Evolutionary conservation across 345 rosid genomes (phyloP), one percentile per base, ranked within the genome.

Genomic region (Dipteronia sinensis): DNA sequence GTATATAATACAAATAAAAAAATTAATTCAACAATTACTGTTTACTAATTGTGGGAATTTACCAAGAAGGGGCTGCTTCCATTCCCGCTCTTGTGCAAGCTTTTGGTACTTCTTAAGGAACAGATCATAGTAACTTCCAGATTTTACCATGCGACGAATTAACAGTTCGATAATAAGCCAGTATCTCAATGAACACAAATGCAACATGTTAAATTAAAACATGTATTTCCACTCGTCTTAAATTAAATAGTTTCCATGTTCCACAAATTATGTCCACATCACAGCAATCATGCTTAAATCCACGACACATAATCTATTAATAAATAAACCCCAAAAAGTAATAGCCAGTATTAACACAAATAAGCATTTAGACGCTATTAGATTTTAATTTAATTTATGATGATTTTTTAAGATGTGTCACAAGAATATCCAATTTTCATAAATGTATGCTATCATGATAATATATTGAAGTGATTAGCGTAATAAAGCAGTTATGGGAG

Each of bases 11-110:
- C 7, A 31, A 75, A 58, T 34, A 17, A 58, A 59, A 77, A 68
- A 2, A 27, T 27, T 20, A 31, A 58, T 56, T n/a, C 27, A 38
- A 75, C 49, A 11, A 55, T 7, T 10, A 9, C 6, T 15, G 23
- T 55, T 46, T 42, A 44, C 27, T 16, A 42, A 61, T 9, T 15
- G 7, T 2, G 19, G 63, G 62, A 42, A 59, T 7, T 58, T 79
- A 87, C 90, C 88, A 16, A 85, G 69, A 10, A 87, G 83, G 11
- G 90, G 90, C 23, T 63, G 78, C 82, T 72, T 69, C 88, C 90
- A 87, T 31, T 79, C 80, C 69, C 44, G 77, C 76, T 83, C 84
- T 79, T 61, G 76, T 20, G 82, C 84, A 51, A 81, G 83, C 53
- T 81, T 79, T 73, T 79, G 81, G 25, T 85, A 87, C 56, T 83